Evolutionary conservation across 1,139 yeast species (phyloP).

Genomic region (Pichia sp.): DNA sequence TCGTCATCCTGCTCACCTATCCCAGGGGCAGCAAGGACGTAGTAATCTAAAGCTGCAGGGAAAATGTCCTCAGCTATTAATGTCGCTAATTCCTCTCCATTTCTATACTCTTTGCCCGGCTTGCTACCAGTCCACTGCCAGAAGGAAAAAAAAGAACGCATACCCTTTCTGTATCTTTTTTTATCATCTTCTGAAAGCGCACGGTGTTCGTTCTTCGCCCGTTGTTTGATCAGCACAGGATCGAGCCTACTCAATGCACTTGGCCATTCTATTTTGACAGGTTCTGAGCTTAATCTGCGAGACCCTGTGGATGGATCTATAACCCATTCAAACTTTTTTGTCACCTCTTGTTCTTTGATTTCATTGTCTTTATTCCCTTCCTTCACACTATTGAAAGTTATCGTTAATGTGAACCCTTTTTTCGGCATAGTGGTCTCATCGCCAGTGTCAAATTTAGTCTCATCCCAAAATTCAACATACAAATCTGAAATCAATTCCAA

Average conservation of each 20-base stretch:
- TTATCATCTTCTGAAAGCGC: constrained; percentile 43
- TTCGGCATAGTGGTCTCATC: constrained; percentile 34
- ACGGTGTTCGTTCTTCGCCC: constrained; percentile 27
- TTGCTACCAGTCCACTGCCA: constrained; percentile 70
- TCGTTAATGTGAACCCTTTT: constrained; percentile 50
- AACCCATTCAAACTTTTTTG: constrained; percentile 46
- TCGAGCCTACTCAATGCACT: constrained; percentile 46
- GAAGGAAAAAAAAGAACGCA: constrained; percentile 73
- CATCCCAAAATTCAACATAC: constrained; percentile 26
- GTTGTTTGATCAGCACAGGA: constrained; percentile 44
- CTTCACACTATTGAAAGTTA: constrained; percentile 41
- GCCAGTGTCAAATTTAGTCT: constrained; percentile 20
- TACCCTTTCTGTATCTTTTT: constrained; percentile 58
- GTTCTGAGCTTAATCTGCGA: constrained; percentile 46
- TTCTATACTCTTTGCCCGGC: constrained; percentile 69
- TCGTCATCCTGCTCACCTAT: constrained; percentile 51
- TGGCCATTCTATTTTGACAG: constrained; percentile 58
- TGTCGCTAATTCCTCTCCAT: constrained; percentile 68
- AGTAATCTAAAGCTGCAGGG: constrained; percentile 69
- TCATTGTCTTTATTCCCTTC: constrained; percentile 22
- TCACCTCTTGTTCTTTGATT: constrained; percentile 48
- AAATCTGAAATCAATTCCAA: constrained; percentile 58
- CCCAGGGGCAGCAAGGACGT: constrained; percentile 61
- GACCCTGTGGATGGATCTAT: constrained; percentile 46
- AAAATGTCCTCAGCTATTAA: constrained; percentile 62